phyloP scores from a whole-genome alignment of 2,329 filamentous ascomycete species.

The Fonsecaea multimorphosa region DNA sequence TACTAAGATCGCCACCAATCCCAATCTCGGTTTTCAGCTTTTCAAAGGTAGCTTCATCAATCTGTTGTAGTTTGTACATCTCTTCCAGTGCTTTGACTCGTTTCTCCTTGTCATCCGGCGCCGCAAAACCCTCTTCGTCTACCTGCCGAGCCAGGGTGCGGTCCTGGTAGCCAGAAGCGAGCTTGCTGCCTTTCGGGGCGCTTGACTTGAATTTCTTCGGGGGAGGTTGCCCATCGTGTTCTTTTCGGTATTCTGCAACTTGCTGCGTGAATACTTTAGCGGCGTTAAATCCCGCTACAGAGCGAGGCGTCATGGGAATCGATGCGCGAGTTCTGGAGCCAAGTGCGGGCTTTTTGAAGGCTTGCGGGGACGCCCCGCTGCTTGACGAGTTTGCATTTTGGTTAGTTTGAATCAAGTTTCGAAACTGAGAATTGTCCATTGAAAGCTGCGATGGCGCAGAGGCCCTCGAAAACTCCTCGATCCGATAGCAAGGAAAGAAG shows the following conservation, averaged over 20 bases:
- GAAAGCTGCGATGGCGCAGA: background rate
- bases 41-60: slow-evolving; percentile 80
- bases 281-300: slow-evolving; percentile 49
- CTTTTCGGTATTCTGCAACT: slow-evolving; percentile 73
- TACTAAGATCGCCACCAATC: slow-evolving; percentile 76
- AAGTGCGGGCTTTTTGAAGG: slow-evolving; percentile 61
- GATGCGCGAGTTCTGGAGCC: slow-evolving; percentile 79
- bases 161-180: slow-evolving; percentile 83
- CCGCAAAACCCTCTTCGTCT: slow-evolving; percentile 57
- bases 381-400: slow-evolving; percentile 10
- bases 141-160: slow-evolving; percentile 71
- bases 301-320: slow-evolving; percentile 92
- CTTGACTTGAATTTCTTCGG: slow-evolving; percentile 76
- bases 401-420: slow-evolving; percentile 68
- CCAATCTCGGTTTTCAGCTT: slow-evolving; percentile 74
- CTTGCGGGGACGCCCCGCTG: slow-evolving; percentile 52
- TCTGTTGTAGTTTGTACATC: slow-evolving; percentile 79
- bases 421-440: slow-evolving; percentile 98
- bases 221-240: slow-evolving; percentile 57
- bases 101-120: slow-evolving; percentile 62
- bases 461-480: background rate
- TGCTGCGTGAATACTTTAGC: slow-evolving; percentile 83
- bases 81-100: slow-evolving; percentile 81
- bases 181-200: slow-evolving; percentile 80
- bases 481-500: background rate